These are phyloP conservation scores for Herpotrichia juniperi DNA, from an alignment of 2,329 filamentous ascomycete genomes.

Conservation along the genomic window DNA sequence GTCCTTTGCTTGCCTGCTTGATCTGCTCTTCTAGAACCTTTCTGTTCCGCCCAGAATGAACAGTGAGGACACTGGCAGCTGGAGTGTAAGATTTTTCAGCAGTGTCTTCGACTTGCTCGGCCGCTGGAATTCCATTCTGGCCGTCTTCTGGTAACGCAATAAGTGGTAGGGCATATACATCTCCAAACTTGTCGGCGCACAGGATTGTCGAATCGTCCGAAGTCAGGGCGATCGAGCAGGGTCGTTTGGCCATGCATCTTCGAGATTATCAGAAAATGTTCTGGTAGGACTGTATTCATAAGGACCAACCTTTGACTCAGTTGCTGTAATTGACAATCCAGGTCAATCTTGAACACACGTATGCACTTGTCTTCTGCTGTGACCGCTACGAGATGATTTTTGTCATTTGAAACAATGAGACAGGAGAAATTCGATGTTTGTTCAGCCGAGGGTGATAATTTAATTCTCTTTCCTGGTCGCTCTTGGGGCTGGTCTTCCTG, in stretches of 20 bases:
- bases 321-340: slow-evolving; percentile 66
- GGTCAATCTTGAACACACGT: slow-evolving; percentile 76
- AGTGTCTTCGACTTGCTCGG: slow-evolving; percentile 20
- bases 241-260: slow-evolving; percentile 87
- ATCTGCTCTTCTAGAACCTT: slow-evolving; percentile 63
- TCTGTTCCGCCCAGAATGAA: slow-evolving; percentile 67
- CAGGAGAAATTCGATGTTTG: slow-evolving; percentile 69
- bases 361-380: slow-evolving; percentile 93
- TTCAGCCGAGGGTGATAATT: slow-evolving; percentile 39
- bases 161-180: slow-evolving; percentile 88
- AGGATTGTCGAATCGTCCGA: slow-evolving; percentile 75
- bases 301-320: slow-evolving; percentile 71
- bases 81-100: slow-evolving; percentile 52
- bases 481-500: slow-evolving; percentile 34
- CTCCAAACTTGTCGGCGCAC: slow-evolving; percentile 93
- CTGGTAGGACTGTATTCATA: background rate
- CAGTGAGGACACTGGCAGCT: slow-evolving; percentile 63
- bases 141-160: slow-evolving; percentile 51
- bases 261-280: slow-evolving; percentile 16
- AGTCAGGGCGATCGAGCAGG: slow-evolving; percentile 75
- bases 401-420: slow-evolving; percentile 67
- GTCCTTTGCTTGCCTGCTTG: slow-evolving; percentile 49
- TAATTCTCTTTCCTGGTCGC: slow-evolving; percentile 50
- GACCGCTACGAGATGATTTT: slow-evolving; percentile 74
- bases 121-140: slow-evolving; percentile 21